Evolutionary conservation across 1,284 basidiomycete genomes (phyloP).

Genomic region (Microbotryum saponariae): DNA sequence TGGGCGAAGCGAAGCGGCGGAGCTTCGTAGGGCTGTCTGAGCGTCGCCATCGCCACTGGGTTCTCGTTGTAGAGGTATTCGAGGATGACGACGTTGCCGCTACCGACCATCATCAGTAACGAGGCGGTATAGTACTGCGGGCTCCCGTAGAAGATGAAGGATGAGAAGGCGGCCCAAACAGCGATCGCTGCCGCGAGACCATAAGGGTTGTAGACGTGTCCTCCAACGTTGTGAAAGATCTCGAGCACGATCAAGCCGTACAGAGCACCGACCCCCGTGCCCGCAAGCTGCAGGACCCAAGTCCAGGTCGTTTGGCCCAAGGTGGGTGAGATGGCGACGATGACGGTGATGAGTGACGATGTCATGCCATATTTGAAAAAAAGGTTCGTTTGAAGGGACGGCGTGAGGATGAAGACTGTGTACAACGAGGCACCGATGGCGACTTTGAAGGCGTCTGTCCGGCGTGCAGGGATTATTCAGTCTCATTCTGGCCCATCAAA

Average conservation of each 20-base stretch:
- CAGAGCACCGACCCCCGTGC: slow-evolving; percentile 22
- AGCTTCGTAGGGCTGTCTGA: slow-evolving; percentile 9
- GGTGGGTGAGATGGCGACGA: slow-evolving; percentile 23
- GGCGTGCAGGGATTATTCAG: neutral
- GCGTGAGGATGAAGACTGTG: slow-evolving; percentile 22
- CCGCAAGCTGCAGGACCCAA: slow-evolving; percentile 20
- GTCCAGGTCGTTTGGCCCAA: slow-evolving; percentile 23
- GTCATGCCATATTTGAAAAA: slow-evolving; percentile 19
- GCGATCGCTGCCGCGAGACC: slow-evolving; percentile 11
- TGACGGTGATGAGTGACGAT: slow-evolving; percentile 23
- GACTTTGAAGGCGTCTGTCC: slow-evolving; percentile 22
- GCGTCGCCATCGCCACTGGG: slow-evolving; percentile 1
- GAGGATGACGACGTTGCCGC: slow-evolving; percentile 17
- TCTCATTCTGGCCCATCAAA: neutral
- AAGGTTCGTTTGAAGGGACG: slow-evolving; percentile 17
- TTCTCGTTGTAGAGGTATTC: slow-evolving; percentile 23
- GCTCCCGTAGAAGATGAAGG: slow-evolving; percentile 18
- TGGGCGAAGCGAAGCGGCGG: slow-evolving; percentile 22
- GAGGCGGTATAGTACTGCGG: slow-evolving; percentile 20
- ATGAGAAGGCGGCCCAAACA: slow-evolving; percentile 20
- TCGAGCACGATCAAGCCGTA: slow-evolving; percentile 30
- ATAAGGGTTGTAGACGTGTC: slow-evolving; percentile 41
- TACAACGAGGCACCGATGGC: slow-evolving; percentile 22
- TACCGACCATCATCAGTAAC: slow-evolving; percentile 15
- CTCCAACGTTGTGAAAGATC: slow-evolving; percentile 40